A percentile compares a stretch with the other conserved stretches of the same genome.
phyloP scores from a whole-genome alignment of 495 filamentous ascomycete genomes.

The Trichodelitschia bisporula region DNA sequence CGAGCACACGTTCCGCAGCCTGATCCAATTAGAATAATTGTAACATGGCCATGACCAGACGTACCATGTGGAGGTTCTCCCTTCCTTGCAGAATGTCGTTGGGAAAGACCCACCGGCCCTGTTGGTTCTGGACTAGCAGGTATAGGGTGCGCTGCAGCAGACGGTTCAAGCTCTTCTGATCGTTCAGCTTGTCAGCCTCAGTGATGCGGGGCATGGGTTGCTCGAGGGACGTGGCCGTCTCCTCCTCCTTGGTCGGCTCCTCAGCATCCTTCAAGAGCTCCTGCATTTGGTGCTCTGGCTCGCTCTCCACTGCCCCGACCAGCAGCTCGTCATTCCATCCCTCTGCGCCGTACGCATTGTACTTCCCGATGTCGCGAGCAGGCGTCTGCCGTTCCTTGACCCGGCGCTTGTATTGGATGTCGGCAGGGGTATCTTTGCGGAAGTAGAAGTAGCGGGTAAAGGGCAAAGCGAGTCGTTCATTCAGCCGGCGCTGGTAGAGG shows the following conservation, averaged over 20 bases:
- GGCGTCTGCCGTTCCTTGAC: constrained; percentile 45
- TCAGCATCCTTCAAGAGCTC: constrained; percentile 57
- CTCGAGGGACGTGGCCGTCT: constrained; percentile 36
- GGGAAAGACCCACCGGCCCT: constrained; percentile 61
- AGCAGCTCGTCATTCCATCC: constrained; percentile 88
- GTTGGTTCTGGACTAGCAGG: constrained; percentile 45
- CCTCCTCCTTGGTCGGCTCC: constrained; percentile 15
- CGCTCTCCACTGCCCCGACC: constrained; percentile 36
- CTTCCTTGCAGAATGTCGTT: constrained; percentile 32
- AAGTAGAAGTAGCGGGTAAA: constrained; percentile 91
- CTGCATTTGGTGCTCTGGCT: constrained; percentile 34
- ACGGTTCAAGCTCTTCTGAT: constrained; percentile 54
- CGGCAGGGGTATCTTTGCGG: constrained; percentile 65
- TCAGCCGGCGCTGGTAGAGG: constrained; percentile 91
- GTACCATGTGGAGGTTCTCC: constrained; percentile 62
- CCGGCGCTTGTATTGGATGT: constrained; percentile 81
- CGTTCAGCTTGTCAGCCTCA: constrained; percentile 53
- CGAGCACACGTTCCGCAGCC: constrained; percentile 59
- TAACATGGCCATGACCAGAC: constrained; percentile 9
- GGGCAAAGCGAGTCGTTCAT: constrained; percentile 72
- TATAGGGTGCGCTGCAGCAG: constrained; percentile 60
- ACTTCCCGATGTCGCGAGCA: constrained; percentile 64
- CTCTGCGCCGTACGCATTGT: constrained; percentile 51
- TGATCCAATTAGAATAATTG: constrained; percentile 16
- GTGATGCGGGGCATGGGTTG: constrained; percentile 44